Conservation (phyloP, 2,329 filamentous ascomycete species). For the Bipolaris victoriae region DNA sequence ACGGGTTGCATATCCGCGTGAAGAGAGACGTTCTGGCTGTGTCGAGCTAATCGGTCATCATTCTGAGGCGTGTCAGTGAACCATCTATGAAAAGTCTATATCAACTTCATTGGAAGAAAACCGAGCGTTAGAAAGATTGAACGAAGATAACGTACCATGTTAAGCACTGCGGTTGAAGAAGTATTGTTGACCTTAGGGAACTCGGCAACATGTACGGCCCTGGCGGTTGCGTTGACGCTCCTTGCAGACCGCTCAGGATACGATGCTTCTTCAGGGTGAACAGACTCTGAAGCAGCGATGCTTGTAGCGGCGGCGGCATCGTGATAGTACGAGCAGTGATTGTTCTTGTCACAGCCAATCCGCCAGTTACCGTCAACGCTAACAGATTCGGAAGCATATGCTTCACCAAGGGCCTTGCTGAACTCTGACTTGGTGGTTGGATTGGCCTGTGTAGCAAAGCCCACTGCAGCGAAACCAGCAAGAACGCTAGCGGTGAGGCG, state of each 20-base stretch:
- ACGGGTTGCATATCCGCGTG: not conserved
- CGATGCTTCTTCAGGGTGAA: not conserved
- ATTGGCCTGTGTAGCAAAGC: constrained; percentile 12
- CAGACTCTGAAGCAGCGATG: not conserved
- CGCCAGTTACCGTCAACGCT: constrained; percentile 8
- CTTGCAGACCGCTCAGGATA: not conserved
- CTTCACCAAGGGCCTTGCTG: not conserved
- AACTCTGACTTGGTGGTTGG: constrained; percentile 1
- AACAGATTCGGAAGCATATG: not conserved
- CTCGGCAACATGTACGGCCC: not conserved
- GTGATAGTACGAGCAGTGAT: constrained; percentile 14
- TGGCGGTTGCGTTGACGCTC: not conserved
- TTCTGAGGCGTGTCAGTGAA: not conserved
- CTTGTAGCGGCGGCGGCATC: not conserved
- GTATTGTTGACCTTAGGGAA: not conserved
- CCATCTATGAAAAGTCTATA: not conserved
- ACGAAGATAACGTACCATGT: not conserved
- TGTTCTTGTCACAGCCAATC: constrained; percentile 14
- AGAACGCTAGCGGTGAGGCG: constrained; percentile 13
- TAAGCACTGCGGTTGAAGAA: not conserved
- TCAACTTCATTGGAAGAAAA: not conserved
- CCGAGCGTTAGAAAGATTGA: too few species aligned
- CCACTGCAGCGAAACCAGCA: constrained; percentile 17
- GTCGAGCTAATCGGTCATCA: not conserved
- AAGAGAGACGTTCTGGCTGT: not conserved